Percentiles rank a stretch among this genome's conserved stretches.
phyloP scores from a whole-genome alignment of 1,284 basidiomycete genomes.

The Amylostereum areolatum region DNA sequence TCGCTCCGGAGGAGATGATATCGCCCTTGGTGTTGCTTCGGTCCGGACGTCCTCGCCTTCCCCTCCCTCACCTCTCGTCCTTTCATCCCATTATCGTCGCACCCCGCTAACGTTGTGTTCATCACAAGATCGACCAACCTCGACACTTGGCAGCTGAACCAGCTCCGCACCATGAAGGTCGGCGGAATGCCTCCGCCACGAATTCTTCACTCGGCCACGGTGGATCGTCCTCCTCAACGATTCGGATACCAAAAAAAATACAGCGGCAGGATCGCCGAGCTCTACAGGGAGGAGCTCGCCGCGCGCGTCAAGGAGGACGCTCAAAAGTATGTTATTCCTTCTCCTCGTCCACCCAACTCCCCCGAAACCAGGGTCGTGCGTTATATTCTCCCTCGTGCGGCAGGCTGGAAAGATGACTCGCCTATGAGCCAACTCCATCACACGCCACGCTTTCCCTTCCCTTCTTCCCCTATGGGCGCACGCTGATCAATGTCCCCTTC shows the following conservation, averaged over 20 bases:
- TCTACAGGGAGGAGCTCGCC: slow-evolving; percentile 92
- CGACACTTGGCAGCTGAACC: slow-evolving; percentile 89
- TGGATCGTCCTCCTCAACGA: no score
- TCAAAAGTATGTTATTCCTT: slow-evolving; percentile 41
- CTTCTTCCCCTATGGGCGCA: not conserved
- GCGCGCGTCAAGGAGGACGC: slow-evolving; percentile 79
- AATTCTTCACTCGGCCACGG: slow-evolving; percentile 69
- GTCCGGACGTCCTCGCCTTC: no score
- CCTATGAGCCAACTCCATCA: not conserved
- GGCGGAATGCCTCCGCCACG: slow-evolving; percentile 88
- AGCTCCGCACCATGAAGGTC: slow-evolving; percentile 95
- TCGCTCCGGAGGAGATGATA: no score
- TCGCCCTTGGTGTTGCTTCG: no score
- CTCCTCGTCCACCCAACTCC: no score
- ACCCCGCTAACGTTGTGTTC: not conserved
- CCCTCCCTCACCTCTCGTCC: no score
- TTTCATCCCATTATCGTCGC: no score
- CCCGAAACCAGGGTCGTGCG: no score
- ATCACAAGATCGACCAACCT: slow-evolving; percentile 85
- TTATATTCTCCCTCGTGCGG: no score
- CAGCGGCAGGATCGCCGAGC: slow-evolving; percentile 72
- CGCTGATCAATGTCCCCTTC: not conserved
- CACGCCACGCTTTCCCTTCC: not conserved
- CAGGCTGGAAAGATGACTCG: not conserved
- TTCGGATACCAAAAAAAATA: slow-evolving; percentile 97